Conservation (phyloP, 306 rosid genomes). For the Aeschynomene evenia region DNA sequence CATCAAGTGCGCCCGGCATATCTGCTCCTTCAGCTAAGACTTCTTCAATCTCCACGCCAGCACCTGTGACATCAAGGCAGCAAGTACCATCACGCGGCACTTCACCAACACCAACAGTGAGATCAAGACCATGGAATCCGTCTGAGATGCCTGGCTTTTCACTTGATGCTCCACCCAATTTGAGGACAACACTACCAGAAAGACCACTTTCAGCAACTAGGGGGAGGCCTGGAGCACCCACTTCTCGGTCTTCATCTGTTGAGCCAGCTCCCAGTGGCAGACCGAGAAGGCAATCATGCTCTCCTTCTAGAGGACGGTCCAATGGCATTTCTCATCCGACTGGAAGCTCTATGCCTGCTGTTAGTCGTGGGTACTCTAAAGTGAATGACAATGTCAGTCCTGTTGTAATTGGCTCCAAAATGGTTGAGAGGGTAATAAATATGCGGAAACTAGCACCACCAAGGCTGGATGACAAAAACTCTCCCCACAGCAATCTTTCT, state of each 20-base stretch:
- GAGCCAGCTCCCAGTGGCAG: conserved; percentile 80
- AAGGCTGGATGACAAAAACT: conserved; percentile 65
- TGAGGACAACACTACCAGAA: conserved; percentile 85
- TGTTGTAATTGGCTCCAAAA: conserved; percentile 73
- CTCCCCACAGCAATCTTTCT: conserved; percentile 72
- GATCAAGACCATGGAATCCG: conserved; percentile 88
- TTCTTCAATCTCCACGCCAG: conserved; percentile 68
- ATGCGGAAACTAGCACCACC: conserved; percentile 94
- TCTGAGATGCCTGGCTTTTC: conserved; percentile 97
- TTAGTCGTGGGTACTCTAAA: conserved; percentile 68
- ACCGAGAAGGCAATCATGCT: conserved; percentile 89
- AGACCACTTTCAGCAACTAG: conserved; percentile 84
- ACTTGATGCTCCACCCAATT: conserved; percentile 88
- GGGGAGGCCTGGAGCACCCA: conserved; percentile 98
- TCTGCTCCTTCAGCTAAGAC: conserved; percentile 56
- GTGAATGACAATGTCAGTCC: conserved; percentile 87
- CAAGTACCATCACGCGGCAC: conserved; percentile 68
- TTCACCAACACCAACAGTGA: conserved; percentile 87
- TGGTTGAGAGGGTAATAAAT: conserved; percentile 96
- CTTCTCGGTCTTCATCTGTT: conserved; percentile 73
- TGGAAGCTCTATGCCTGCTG: conserved; percentile 96
- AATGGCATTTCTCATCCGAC: conserved; percentile 63
- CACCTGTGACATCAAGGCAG: conserved; percentile 55
- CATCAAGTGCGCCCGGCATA: conserved; percentile 46
- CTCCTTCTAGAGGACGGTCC: conserved; percentile 95